Percentiles rank a stretch among this genome's conserved stretches.
These are phyloP conservation scores for Acacia crassicarpa DNA, from an alignment of 306 rosid genomes.

Conservation along the genomic window DNA sequence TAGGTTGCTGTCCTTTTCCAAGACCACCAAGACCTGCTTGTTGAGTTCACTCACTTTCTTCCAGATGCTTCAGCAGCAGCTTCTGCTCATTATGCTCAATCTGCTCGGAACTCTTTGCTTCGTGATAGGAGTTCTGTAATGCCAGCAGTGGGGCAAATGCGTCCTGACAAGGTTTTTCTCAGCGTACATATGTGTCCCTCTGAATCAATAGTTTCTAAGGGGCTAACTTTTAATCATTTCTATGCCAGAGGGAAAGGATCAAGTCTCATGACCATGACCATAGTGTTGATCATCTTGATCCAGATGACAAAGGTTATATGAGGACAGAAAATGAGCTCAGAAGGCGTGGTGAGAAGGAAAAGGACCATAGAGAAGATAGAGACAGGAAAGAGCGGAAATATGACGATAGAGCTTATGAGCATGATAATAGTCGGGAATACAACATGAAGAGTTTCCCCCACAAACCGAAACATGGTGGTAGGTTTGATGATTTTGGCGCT, in stretches of 20 bases:
- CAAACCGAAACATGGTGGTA: constrained; percentile 62
- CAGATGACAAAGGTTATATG: constrained; percentile 67
- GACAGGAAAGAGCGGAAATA: constrained; percentile 61
- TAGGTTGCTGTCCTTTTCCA: constrained; percentile 88
- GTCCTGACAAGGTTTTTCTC: constrained; percentile 71
- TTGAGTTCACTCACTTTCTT: constrained; percentile 89
- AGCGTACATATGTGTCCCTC: not conserved
- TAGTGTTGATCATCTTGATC: constrained; percentile 78
- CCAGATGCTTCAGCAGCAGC: constrained; percentile 78
- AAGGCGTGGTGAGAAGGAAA: constrained; percentile 76
- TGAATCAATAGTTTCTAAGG: constrained; percentile 29
- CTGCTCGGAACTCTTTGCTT: constrained; percentile 64
- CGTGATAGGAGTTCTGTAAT: constrained; percentile 81
- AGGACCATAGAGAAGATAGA: constrained; percentile 72
- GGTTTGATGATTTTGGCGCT: constrained; percentile 57
- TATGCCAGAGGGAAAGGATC: constrained; percentile 71
- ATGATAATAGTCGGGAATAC: constrained; percentile 57
- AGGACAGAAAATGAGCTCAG: constrained; percentile 79
- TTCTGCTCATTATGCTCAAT: constrained; percentile 48
- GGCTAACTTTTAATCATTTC: constrained; percentile 32
- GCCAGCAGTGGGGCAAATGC: constrained; percentile 64
- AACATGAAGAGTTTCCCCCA: constrained; percentile 42
- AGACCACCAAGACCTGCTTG: constrained; percentile 83
- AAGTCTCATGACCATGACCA: constrained; percentile 66
- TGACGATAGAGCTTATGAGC: constrained; percentile 77